Evolutionary conservation across 257 asterid species (phyloP).

Genomic region (Jacaranda mimosifolia): DNA sequence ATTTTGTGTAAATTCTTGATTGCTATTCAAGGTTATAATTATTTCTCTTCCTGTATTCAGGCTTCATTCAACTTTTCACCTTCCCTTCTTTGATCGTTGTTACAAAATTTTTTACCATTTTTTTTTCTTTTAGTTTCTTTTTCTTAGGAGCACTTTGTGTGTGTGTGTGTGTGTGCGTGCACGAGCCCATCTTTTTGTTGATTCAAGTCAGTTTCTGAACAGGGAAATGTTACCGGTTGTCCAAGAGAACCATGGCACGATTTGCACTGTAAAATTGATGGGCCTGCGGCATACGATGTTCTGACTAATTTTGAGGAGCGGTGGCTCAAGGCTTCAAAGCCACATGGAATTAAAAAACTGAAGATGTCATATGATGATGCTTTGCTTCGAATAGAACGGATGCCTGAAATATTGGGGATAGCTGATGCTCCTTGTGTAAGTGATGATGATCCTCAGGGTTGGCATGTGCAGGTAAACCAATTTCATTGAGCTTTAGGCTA

Average conservation of each 20-base stretch:
- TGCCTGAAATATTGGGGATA: conserved; percentile 87
- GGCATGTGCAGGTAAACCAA: conserved; percentile 88
- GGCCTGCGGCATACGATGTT: conserved; percentile 98
- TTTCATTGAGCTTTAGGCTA: conserved; percentile 2
- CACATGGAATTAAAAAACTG: conserved; percentile 84
- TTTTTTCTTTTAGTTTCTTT: too few relatives aligned
- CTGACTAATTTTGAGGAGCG: conserved; percentile 91
- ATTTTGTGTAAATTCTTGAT: not conserved
- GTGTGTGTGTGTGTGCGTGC: too few relatives aligned
- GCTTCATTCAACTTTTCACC: not conserved
- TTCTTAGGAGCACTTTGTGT: not conserved
- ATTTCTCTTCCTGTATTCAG: not conserved
- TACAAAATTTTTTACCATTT: not conserved
- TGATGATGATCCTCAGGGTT: conserved; percentile 78
- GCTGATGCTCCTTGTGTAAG: conserved; percentile 74
- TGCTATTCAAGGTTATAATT: conserved; percentile 12
- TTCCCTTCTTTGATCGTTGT: not conserved
- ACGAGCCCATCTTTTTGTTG: conserved; percentile 19
- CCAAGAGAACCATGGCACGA: conserved; percentile 99
- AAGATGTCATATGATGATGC: conserved; percentile 85
- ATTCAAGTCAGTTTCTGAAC: conserved; percentile 27
- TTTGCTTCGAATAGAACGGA: conserved; percentile 84
- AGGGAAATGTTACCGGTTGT: conserved; percentile 84
- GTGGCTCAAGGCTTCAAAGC: conserved; percentile 93
- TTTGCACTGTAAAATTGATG: conserved; percentile 91